Percentiles rank a stretch among this genome's conserved stretches.
Evolutionary conservation across 345 rosid species (phyloP).

Genomic region (Acer campestre): DNA sequence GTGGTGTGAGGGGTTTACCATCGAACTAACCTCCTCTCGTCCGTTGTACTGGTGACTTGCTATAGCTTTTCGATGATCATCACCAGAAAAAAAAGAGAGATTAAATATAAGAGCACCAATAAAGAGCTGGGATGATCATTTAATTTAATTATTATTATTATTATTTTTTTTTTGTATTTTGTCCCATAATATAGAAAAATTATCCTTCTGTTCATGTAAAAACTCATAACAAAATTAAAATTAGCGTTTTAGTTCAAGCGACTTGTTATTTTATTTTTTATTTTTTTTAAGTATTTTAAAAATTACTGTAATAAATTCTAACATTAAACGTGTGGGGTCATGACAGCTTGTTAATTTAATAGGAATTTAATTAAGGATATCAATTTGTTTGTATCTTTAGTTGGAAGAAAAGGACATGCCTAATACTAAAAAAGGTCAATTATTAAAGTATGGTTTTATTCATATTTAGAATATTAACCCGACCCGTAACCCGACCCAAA

Average conservation of each 20-base stretch:
- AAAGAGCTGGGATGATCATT: constrained; percentile 24
- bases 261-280: too few relatives aligned
- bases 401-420: background rate
- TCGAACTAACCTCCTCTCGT: too few relatives aligned
- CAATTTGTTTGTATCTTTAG: background rate
- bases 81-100: constrained; percentile 14
- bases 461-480: too few relatives aligned
- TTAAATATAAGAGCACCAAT: constrained; percentile 23
- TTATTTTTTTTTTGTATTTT: constrained; percentile 19
- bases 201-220: constrained; percentile 26
- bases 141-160: background rate
- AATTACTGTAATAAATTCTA: too few relatives aligned
- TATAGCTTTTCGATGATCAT: constrained; percentile 10
- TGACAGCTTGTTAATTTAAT: too few relatives aligned
- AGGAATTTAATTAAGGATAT: background rate
- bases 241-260: background rate
- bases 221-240: background rate
- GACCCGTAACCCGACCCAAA: background rate
- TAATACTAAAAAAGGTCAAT: background rate
- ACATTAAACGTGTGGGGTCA: too few relatives aligned
- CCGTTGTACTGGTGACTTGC: too few relatives aligned
- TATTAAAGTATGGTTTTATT: background rate
- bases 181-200: constrained; percentile 20
- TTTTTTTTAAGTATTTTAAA: too few relatives aligned
- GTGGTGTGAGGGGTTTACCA: too few relatives aligned